Percentiles rank a stretch among this genome's conserved stretches.
These are phyloP conservation scores for Vigna reflexopilosa DNA, from an alignment of 306 rosid genomes.

Conservation along the genomic window DNA sequence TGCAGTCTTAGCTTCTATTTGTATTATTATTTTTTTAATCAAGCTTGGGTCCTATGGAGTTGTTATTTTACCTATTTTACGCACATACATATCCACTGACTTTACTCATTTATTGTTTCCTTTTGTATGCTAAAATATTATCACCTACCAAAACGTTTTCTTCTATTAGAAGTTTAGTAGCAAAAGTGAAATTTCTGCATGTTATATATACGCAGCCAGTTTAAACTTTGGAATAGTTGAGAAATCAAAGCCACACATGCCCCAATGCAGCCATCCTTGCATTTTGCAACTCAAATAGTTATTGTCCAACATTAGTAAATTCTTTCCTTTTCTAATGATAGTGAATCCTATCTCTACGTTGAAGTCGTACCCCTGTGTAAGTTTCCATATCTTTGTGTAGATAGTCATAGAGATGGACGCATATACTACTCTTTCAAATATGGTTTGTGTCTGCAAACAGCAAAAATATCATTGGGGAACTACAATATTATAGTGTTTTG, in stretches of 20 bases:
- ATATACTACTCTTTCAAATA: not conserved
- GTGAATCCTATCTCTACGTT: not conserved
- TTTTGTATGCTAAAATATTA: not conserved
- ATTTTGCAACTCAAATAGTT: not conserved
- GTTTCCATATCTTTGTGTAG: not conserved
- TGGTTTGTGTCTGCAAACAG: not conserved
- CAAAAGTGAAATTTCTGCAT: not conserved
- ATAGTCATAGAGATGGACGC: not conserved
- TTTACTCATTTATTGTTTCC: not conserved
- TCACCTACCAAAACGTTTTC: not conserved
- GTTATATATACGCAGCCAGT: not conserved
- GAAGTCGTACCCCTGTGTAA: not conserved
- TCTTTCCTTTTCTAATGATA: not conserved
- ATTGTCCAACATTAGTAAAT: not conserved
- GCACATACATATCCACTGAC: not conserved
- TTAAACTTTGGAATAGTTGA: constrained; percentile 5
- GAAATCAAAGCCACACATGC: no score
- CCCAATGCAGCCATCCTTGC: not conserved
- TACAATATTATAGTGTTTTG: not conserved
- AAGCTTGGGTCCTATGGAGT: not conserved
- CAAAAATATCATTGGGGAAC: not conserved
- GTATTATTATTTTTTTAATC: not conserved
- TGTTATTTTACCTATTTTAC: not conserved
- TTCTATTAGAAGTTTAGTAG: not conserved
- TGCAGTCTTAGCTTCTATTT: not conserved